Conservation (phyloP, 1,284 basidiomycete species). For the Amylostereum chailletii region DNA sequence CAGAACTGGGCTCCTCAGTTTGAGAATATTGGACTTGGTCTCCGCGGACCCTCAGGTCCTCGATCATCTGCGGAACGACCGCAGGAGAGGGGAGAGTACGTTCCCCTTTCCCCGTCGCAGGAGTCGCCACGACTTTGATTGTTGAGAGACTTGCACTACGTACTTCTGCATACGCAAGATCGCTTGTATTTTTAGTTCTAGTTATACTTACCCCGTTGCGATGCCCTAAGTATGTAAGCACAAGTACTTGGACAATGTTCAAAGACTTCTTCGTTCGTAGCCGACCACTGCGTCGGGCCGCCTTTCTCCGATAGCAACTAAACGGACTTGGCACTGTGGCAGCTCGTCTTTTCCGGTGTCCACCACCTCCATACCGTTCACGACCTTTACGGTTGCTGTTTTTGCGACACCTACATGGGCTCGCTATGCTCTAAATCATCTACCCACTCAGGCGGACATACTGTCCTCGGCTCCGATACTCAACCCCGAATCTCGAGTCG, state of each 20-base stretch:
- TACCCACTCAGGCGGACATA: constrained; percentile 43
- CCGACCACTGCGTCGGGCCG: not conserved
- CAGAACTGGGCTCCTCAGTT: constrained; percentile 54
- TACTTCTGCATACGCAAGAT: too few relatives aligned
- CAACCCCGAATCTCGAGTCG: too few relatives aligned
- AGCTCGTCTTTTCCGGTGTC: not conserved
- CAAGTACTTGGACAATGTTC: too few relatives aligned
- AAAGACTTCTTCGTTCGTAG: too few relatives aligned
- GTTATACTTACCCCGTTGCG: too few relatives aligned
- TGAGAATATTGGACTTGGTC: constrained; percentile 40
- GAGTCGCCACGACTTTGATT: too few relatives aligned
- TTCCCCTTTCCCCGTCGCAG: constrained; percentile 8
- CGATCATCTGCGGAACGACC: constrained; percentile 14
- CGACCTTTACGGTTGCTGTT: not conserved
- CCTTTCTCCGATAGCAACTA: not conserved
- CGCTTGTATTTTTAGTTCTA: too few relatives aligned
- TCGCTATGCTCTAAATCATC: constrained; percentile 57
- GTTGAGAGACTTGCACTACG: too few relatives aligned
- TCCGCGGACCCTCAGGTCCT: constrained; percentile 17
- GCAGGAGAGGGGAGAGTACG: constrained; percentile 28
- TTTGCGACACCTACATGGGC: constrained; percentile 38
- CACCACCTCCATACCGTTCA: not conserved
- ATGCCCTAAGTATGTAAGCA: too few relatives aligned
- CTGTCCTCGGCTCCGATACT: constrained; percentile 30
- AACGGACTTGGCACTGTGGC: not conserved